phyloP scores from a whole-genome alignment of 2,329 filamentous ascomycete genomes.

The Chaetomium olivaceum region DNA sequence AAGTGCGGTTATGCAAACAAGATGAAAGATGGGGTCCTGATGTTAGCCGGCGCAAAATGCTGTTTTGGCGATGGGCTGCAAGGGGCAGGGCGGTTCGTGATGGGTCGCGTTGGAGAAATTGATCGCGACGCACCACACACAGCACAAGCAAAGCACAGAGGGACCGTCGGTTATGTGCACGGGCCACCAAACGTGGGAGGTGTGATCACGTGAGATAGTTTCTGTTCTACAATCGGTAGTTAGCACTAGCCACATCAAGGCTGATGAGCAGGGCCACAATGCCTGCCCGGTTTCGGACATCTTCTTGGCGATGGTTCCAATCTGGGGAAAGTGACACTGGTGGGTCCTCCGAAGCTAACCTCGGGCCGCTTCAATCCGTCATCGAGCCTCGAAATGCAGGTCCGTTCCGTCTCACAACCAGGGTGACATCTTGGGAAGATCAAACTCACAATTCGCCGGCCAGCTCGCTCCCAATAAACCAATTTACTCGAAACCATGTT shows the following conservation, averaged over 20 bases:
- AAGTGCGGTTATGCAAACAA: not conserved
- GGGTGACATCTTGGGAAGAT: not conserved
- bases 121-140: conserved; percentile 38
- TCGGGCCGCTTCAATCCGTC: conserved; percentile 37
- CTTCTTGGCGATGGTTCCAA: not conserved
- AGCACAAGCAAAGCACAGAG: conserved; percentile 13
- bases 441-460: not conserved
- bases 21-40: conserved; percentile 17
- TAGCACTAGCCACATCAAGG: conserved; percentile 5
- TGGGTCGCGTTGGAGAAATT: conserved; percentile 39
- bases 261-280: not conserved
- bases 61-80: conserved; percentile 28
- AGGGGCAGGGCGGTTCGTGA: conserved; percentile 28
- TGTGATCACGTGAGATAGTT: not conserved
- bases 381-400: conserved; percentile 18
- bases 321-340: conserved; percentile 10
- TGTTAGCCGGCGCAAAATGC: conserved; percentile 24
- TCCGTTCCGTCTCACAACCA: not conserved
- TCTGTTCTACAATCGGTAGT: too few relatives aligned
- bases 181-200: conserved; percentile 16
- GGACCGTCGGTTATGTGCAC: not conserved
- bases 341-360: conserved; percentile 29
- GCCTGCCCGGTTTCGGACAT: not conserved
- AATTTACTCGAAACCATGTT: conserved; percentile 30
- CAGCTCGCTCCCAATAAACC: conserved; percentile 13